Evolutionary conservation across 2,329 filamentous ascomycete genomes (phyloP).

Genomic region (Ophiostoma ulmi): DNA sequence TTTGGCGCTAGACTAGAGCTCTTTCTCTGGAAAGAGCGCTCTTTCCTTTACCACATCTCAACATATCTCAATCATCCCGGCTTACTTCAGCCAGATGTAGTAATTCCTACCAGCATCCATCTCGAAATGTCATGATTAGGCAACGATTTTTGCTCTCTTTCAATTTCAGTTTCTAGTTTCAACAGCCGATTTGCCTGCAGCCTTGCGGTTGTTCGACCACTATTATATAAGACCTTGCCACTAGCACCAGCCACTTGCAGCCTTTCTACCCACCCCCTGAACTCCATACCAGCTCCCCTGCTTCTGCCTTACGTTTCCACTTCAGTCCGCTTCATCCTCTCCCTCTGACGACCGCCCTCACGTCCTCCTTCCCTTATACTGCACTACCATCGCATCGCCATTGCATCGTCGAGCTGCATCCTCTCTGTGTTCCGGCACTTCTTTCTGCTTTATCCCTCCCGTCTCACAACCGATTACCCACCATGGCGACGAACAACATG

Average conservation of each 20-base stretch:
- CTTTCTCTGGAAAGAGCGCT: neutral
- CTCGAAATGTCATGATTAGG: neutral
- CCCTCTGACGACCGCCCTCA: slow-evolving; percentile 5
- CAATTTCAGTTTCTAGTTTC: neutral
- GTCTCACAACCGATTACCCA: slow-evolving; percentile 28
- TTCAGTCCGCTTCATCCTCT: slow-evolving; percentile 8
- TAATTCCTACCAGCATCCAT: neutral
- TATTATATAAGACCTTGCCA: neutral
- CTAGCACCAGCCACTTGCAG: slow-evolving; percentile 14
- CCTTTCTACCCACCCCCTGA: slow-evolving; percentile 9
- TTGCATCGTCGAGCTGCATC: neutral
- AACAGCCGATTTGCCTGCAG: neutral
- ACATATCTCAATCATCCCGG: neutral
- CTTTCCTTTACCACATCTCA: neutral
- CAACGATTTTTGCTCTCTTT: neutral
- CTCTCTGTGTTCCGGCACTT: neutral
- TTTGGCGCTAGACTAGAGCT: neutral
- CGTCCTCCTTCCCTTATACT: neutral
- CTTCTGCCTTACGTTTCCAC: slow-evolving; percentile 13
- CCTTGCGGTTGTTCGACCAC: slow-evolving; percentile 3
- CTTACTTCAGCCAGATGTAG: slow-evolving; percentile 10
- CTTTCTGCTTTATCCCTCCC: neutral
- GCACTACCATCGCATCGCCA: neutral
- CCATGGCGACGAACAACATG: slow-evolving; percentile 78
- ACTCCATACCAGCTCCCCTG: slow-evolving; percentile 9